These are phyloP conservation scores for Amanita bisporigera DNA, from an alignment of 1,284 basidiomycete species.

Conservation along the genomic window DNA sequence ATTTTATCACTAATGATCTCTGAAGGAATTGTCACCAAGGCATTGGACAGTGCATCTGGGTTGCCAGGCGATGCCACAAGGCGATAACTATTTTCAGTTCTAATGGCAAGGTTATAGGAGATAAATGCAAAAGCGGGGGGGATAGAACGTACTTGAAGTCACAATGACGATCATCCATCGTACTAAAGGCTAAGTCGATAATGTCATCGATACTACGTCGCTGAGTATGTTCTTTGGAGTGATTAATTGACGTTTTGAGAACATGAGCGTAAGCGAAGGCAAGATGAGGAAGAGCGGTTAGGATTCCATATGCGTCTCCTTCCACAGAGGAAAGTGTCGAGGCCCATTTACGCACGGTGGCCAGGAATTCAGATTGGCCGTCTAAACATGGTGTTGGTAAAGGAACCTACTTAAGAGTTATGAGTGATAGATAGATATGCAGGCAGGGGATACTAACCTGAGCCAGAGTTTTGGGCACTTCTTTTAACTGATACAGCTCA, in stretches of 20 bases:
- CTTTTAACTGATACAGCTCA: slow-evolving; percentile 3
- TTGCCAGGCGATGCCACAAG: neutral
- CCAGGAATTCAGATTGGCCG: neutral
- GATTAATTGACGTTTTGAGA: neutral
- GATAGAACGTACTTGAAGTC: neutral
- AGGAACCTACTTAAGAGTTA: slow-evolving; percentile 1
- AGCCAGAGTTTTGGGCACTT: neutral
- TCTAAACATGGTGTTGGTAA: slow-evolving; percentile 5
- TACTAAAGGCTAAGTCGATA: slow-evolving; percentile 1
- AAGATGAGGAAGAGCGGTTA: neutral
- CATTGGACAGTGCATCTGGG: neutral
- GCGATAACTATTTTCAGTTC: slow-evolving; percentile 3
- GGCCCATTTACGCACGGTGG: neutral
- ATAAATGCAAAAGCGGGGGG: too few relatives aligned
- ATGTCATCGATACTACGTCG: neutral
- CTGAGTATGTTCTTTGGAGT: slow-evolving; percentile 4
- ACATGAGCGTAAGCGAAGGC: neutral
- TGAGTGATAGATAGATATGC: slow-evolving; percentile 5
- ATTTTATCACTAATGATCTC: neutral
- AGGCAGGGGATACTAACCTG: slow-evolving; percentile 6
- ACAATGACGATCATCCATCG: neutral
- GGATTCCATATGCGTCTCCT: slow-evolving; percentile 1
- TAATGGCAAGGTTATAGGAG: slow-evolving; percentile 3
- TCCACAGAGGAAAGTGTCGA: neutral
- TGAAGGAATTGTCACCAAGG: slow-evolving; percentile 6